Evolutionary conservation across 2,329 filamentous ascomycete species (phyloP).

Genomic region (Talaromyces sp.): DNA sequence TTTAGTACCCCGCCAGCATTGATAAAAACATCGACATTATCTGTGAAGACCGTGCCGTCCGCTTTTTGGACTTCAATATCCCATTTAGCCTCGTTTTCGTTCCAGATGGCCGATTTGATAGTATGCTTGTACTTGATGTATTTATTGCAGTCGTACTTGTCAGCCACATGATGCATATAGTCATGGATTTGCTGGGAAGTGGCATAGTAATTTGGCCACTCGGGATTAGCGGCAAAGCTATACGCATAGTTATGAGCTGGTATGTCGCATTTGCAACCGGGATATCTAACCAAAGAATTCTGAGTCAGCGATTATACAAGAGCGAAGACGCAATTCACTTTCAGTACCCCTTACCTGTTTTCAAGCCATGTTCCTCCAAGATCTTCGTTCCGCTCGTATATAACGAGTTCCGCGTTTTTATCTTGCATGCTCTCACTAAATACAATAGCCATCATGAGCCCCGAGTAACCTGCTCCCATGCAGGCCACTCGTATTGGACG

Average conservation of each 20-base stretch:
- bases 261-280: slow-evolving; percentile 4
- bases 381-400: slow-evolving; percentile 11
- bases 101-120: slow-evolving; percentile 23
- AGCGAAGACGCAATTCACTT: neutral
- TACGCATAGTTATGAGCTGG: slow-evolving; percentile 5
- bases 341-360: slow-evolving; percentile 4
- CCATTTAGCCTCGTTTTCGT: slow-evolving; percentile 23
- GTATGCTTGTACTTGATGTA: slow-evolving; percentile 21
- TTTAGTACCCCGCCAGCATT: slow-evolving; percentile 25
- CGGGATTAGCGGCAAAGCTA: slow-evolving; percentile 3
- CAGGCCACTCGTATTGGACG: slow-evolving; percentile 13
- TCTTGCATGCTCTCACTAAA: slow-evolving; percentile 12
- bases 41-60: slow-evolving; percentile 8
- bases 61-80: slow-evolving; percentile 17
- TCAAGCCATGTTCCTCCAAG: slow-evolving; percentile 12
- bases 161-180: slow-evolving; percentile 17
- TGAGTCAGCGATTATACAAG: neutral
- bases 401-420: slow-evolving; percentile 4
- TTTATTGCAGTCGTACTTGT: slow-evolving; percentile 21
- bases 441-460: slow-evolving; percentile 13
- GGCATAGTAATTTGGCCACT: slow-evolving; percentile 18
- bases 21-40: slow-evolving; percentile 20
- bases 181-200: slow-evolving; percentile 19
- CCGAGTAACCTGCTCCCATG: slow-evolving; percentile 17
- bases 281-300: neutral